Percentiles rank a stretch among this genome's conserved stretches.
These are phyloP conservation scores for Oryza longistaminata DNA, from an alignment of 176 grass and related monocot genomes.

Conservation along the genomic window DNA sequence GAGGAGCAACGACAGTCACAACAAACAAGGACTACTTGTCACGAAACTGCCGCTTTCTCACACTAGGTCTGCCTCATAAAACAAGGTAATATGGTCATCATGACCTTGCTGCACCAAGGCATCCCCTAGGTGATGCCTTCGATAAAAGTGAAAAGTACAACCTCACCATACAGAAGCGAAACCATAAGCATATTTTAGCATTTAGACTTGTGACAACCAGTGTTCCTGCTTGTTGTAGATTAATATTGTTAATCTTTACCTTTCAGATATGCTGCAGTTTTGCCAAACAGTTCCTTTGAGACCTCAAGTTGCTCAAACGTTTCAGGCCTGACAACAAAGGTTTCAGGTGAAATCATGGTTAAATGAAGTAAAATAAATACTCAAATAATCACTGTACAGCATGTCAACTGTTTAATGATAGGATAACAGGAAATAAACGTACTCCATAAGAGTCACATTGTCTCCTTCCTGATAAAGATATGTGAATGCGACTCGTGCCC, in stretches of 20 bases:
- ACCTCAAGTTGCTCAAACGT: conserved; percentile 97
- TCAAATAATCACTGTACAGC: neutral
- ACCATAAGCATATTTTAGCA: conserved; percentile 10
- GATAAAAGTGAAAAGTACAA: neutral
- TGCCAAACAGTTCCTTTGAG: conserved; percentile 90
- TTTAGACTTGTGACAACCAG: neutral
- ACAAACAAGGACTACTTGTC: neutral
- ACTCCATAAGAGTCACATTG: conserved; percentile 85
- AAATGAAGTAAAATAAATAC: conserved; percentile 12
- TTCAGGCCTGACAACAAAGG: conserved; percentile 59
- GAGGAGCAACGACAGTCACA: neutral
- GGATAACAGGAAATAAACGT: conserved; percentile 49
- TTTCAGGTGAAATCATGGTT: conserved; percentile 17
- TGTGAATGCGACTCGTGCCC: conserved; percentile 81
- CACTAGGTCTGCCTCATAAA: neutral
- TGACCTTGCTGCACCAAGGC: neutral
- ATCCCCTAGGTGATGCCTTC: neutral
- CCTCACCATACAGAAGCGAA: conserved; percentile 3
- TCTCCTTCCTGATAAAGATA: conserved; percentile 91
- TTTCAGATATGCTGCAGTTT: conserved; percentile 77
- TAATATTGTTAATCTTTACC: conserved; percentile 40
- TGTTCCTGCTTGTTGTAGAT: neutral
- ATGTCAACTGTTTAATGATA: conserved; percentile 25
- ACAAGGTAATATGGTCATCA: neutral
- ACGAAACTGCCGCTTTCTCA: neutral